Base-by-base conservation (phyloP, 768 basidiomycete species). In the Ramaria sp. region DNA sequence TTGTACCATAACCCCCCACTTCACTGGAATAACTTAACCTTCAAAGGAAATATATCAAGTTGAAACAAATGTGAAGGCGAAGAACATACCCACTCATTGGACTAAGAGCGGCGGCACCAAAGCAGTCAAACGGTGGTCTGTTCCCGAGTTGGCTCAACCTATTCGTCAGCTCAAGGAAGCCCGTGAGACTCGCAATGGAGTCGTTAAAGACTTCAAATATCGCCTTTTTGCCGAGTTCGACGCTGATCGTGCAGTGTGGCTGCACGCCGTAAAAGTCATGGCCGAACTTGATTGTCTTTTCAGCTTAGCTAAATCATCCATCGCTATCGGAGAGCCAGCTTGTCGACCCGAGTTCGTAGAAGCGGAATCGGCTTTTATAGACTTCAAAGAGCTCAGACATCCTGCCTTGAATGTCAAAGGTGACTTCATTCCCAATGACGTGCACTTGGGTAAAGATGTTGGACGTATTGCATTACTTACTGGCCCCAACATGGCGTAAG, bases 241-340 rank as follows among this genome's bases (percentile, higher is more conserved):
- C 64, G 68, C 75, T 3, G 88, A 94, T 63, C 82, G 88, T 42
- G 73, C 78, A 13, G 69, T 85, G 15, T 95, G 90, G 89, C 68
- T 93, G 62, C 79, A 83, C n/a, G 81, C 84, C 10, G 76, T 93
- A 58, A 81, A 89, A 36, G 82, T 90, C 15, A 77, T 95, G 48
- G 86, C 96, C 6, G 94, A 99, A 69, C 74, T 99, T n/a, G 96
- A 99, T 66, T 99, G 96, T 66, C 70, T 99, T 20, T 82, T 95
- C 66, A 90, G 89, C 60, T 70, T 98, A 45, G 88, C 95, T 4
- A 94, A 90, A 66, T 78, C 91, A 0, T 96, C 93, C 1, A 66
- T 70, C n/a, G 87, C 88, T 8, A 77, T 99, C 39, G 94, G 92
- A 42, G 91, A 96, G 67, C 96, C 96, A 3, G 77, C 80, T n/a